Percentiles rank a stretch among this genome's conserved stretches.
These are phyloP conservation scores for Globisporangium rhizosaccharum DNA, from an alignment of 352 stramenopile genomes.

Conservation along the genomic window DNA sequence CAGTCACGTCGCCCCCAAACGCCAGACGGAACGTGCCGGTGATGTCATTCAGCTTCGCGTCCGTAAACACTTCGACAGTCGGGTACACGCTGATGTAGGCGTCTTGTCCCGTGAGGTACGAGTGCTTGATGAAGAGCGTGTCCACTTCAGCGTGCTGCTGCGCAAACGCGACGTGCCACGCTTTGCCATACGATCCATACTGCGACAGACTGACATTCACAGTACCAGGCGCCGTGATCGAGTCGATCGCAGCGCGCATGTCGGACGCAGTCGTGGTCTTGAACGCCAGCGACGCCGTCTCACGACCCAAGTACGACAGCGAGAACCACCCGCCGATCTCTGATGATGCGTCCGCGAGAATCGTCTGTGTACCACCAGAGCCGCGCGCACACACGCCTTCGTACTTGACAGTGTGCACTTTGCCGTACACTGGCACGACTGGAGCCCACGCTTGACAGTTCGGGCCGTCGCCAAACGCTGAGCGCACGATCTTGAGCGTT, in stretches of 20 bases:
- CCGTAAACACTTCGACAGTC: constrained; percentile 53
- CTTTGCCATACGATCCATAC: constrained; percentile 62
- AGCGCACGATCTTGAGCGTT: constrained; percentile 47
- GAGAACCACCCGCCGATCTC: constrained; percentile 88
- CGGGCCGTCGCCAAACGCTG: constrained; percentile 26
- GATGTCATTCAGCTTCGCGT: constrained; percentile 53
- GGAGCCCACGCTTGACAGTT: constrained; percentile 26
- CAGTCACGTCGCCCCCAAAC: constrained; percentile 46
- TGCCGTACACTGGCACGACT: constrained; percentile 32
- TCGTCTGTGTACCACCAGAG: constrained; percentile 51
- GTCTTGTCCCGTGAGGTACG: constrained; percentile 64
- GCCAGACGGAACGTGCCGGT: constrained; percentile 52
- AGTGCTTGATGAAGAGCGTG: constrained; percentile 70
- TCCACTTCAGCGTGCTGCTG: constrained; percentile 51
- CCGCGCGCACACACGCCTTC: constrained; percentile 51
- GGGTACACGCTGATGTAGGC: constrained; percentile 65
- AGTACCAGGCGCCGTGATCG: constrained; percentile 64
- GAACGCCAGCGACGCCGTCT: constrained; percentile 61
- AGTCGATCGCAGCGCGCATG: constrained; percentile 86
- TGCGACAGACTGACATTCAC: constrained; percentile 81
- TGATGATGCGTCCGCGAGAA: constrained; percentile 66
- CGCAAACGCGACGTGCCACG: constrained; percentile 92
- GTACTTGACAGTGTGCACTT: constrained; percentile 65
- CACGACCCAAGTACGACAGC: constrained; percentile 81
- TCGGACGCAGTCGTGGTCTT: constrained; percentile 72